Base-by-base conservation (phyloP, 2,329 filamentous ascomycete species). In the Colletotrichum tabaci region DNA sequence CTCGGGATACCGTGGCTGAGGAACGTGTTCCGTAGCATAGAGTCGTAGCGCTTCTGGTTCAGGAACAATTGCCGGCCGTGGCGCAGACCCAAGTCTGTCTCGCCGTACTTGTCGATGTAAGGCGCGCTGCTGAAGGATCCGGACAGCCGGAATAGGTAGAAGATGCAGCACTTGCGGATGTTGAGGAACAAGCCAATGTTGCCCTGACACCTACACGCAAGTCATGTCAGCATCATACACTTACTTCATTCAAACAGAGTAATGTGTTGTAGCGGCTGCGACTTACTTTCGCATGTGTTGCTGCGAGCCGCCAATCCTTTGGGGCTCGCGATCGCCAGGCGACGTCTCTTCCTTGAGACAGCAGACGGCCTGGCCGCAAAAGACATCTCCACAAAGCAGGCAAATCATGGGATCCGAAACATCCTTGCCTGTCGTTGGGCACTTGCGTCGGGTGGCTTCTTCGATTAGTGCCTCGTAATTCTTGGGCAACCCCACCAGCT, bases 171-270 rank as follows among this genome's bases (percentile, higher is more conserved):
- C 84, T 98, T 98, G 75, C 96, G 93, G 76, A 99, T 96, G 81
- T 97, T 98, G 81, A 99, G 92, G 84, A 97, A 98, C 44, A 98
- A 86, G n/a, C 96, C 96, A 58, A 97, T 91, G 76, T 94, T 95
- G 73, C 91, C 90, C 79, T 96, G 95, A 81, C 96, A 98, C 77
- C 94, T 97, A 30, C 38, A 40, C n/a, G 7, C 57, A 23, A 40
- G 50, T 30, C 38, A 49, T 50, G 18, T 49, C 10, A 9, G 21
- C 16, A 65, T 21, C 61, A 53, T 49, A 16, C 15, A 50, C 42
- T 6, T 26, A 13, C 35, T 38, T 38, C 13, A 10, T 26, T 23
- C 7, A 23, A n/a, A 6, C 6, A n/a, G 55, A 38, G 13, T 23
- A 6, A 9, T 4, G 35, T 23, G 5, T 57, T 42, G 35, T 38